These are phyloP conservation scores for Scedosporium aurantiacum DNA, from an alignment of 2,329 filamentous ascomycete species.

Conservation along the genomic window DNA sequence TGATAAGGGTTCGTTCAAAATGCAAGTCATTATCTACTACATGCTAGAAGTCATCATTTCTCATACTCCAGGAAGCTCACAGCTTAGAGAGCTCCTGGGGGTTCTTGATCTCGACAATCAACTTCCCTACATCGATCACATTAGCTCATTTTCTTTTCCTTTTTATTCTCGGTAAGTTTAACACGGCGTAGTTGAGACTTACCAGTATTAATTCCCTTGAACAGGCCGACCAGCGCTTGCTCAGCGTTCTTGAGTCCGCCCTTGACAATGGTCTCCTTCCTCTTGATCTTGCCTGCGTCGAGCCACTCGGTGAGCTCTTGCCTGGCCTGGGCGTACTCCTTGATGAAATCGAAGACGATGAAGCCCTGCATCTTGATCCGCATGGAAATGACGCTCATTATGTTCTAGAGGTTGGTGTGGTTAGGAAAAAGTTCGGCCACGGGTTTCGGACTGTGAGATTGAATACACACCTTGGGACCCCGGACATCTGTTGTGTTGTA, in stretches of 20 bases:
- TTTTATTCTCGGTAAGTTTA: background rate
- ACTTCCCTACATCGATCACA: background rate
- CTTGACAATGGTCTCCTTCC: conserved; percentile 58
- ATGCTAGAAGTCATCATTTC: background rate
- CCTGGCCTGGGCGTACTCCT: conserved; percentile 45
- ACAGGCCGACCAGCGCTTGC: conserved; percentile 51
- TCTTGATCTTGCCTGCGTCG: conserved; percentile 59
- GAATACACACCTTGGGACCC: conserved; percentile 32
- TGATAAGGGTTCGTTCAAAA: too few relatives aligned
- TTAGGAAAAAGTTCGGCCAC: conserved; percentile 14
- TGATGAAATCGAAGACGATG: conserved; percentile 57
- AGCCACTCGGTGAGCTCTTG: conserved; percentile 56
- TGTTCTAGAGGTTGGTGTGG: conserved; percentile 21
- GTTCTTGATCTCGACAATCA: conserved; percentile 6
- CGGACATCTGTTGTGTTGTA: conserved; percentile 50
- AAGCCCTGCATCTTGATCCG: conserved; percentile 58
- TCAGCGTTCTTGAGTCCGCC: conserved; percentile 58
- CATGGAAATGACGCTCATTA: conserved; percentile 40
- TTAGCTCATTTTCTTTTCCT: too few relatives aligned
- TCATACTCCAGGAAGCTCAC: background rate
- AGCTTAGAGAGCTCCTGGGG: conserved; percentile 4
- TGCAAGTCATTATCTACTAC: background rate
- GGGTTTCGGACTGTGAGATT: background rate
- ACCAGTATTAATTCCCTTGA: conserved; percentile 59
- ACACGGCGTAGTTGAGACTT: conserved; percentile 22